Conservation (phyloP, 2,329 filamentous ascomycete genomes). For the Epichloe hybrida region DNA sequence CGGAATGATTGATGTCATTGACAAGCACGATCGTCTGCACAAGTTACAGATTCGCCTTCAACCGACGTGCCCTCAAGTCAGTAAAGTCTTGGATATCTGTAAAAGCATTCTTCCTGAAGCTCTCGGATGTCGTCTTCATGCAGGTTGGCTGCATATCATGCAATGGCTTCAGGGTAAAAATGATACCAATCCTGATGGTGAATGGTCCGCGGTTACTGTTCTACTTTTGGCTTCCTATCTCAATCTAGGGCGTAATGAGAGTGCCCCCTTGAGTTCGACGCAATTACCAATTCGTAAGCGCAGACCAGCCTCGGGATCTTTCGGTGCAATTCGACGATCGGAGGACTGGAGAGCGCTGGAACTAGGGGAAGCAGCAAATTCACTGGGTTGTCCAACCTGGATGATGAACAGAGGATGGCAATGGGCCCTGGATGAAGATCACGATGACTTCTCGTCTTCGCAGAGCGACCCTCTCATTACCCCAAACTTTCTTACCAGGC, state of each 20-base stretch:
- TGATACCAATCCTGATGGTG: slow-evolving; percentile 34
- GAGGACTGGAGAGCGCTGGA: slow-evolving; percentile 37
- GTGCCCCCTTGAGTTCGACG: slow-evolving; percentile 12
- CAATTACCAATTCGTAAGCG: slow-evolving; percentile 18
- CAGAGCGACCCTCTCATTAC: slow-evolving; percentile 13
- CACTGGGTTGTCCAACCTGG: slow-evolving; percentile 39
- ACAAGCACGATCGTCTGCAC: slow-evolving; percentile 48
- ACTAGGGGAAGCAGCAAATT: slow-evolving; percentile 31
- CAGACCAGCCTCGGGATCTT: slow-evolving; percentile 21
- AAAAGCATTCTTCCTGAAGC: slow-evolving; percentile 48
- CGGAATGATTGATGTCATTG: slow-evolving; percentile 53
- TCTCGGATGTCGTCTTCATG: slow-evolving; percentile 46
- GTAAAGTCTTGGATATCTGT: slow-evolving; percentile 46
- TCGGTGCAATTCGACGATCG: slow-evolving; percentile 21
- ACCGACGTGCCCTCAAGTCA: slow-evolving; percentile 49
- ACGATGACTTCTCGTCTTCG: slow-evolving; percentile 15
- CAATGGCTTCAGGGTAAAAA: slow-evolving; percentile 49
- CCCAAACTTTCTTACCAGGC: slow-evolving; percentile 32
- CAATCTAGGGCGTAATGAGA: slow-evolving; percentile 34
- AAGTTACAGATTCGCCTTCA: slow-evolving; percentile 55
- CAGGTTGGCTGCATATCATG: slow-evolving; percentile 61
- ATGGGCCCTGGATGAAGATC: slow-evolving; percentile 52
- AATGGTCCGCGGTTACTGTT: slow-evolving; percentile 58
- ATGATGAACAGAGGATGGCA: slow-evolving; percentile 53
- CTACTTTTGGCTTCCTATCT: slow-evolving; percentile 52